Evolutionary conservation across 176 grass and related monocot species (phyloP), one percentile per base, ranked within the genome.

Genomic region (Aegilops bicornis): DNA sequence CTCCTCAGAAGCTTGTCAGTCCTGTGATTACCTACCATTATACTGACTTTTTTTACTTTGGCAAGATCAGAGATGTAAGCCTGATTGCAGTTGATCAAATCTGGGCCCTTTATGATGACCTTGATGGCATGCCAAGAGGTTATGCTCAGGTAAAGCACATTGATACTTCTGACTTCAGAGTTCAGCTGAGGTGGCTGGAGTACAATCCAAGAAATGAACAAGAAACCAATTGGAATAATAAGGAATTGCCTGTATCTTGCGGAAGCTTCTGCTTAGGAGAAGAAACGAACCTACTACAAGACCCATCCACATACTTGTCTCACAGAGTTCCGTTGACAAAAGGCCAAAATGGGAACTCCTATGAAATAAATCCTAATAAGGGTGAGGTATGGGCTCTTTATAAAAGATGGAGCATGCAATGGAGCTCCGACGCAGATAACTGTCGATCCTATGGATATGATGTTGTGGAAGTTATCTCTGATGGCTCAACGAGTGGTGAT

Each of bases 351-450:
- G 94, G 82, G 54, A 85, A 90, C 33, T 74, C 70, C 23, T 95
- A 89, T 91, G 82, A 89, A 58, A 86, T 98, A 86, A 78, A 89
- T 69, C 96, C 96, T 86, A 92, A 30, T 43, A 91, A 89, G 74
- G 96, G 90, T 87, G 96, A 95, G 74, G 86, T 98, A 56, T 98
- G 96, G 96, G 90, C 96, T 80, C 65, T 98, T 81, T 94, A 86
- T 64, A 98, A 95, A 90, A 82, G 88, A 42, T 98, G 96, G 96
- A 87, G 86, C 88, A 91, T 84, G 48, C 83, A 88, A 13, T 98
- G 96, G 96, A 79, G 81, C 58, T 93, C 84, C 27, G 86, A 95
- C 87, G 77, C 96, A 82, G 84, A 88, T 80, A 92, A 75, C 45
- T 83, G 93, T 79, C 90, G 86, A 65, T 85, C 72, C 33, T 95